phyloP scores from a whole-genome alignment of 83 land plant genomes.

The Diphasiastrum complanatum region DNA sequence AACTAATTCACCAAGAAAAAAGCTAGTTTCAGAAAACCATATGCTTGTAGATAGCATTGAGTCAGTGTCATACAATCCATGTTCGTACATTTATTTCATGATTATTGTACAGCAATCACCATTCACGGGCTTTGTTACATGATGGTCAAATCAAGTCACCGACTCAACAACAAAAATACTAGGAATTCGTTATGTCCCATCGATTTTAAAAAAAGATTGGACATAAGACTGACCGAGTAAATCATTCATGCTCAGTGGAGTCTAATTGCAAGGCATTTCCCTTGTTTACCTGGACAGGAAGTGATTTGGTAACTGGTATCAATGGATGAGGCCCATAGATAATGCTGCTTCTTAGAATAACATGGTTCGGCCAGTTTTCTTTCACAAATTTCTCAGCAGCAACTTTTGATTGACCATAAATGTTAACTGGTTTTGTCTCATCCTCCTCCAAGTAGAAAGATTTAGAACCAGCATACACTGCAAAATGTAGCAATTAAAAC shows the following conservation, averaged over 20 bases:
- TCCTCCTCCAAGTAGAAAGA: conserved; percentile 84
- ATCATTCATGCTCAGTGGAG: neutral
- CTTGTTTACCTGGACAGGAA: conserved; percentile 71
- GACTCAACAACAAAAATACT: too few relatives aligned
- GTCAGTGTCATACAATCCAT: too few relatives aligned
- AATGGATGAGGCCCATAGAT: conserved; percentile 86
- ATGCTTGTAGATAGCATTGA: too few relatives aligned
- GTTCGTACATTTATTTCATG: too few relatives aligned
- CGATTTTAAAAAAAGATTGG: too few relatives aligned
- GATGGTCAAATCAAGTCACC: too few relatives aligned
- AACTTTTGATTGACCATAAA: conserved; percentile 76
- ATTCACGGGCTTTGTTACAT: too few relatives aligned
- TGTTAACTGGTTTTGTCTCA: conserved; percentile 78
- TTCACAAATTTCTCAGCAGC: conserved; percentile 60
- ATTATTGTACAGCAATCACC: too few relatives aligned
- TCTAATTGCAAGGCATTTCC: neutral
- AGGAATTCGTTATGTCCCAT: too few relatives aligned
- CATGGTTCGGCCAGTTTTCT: conserved; percentile 51
- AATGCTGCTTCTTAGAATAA: conserved; percentile 84
- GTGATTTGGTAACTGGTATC: conserved; percentile 68
- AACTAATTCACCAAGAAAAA: too few relatives aligned
- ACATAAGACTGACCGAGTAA: neutral
- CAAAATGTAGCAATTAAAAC: neutral
- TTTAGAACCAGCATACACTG: conserved; percentile 86
- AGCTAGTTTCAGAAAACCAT: too few relatives aligned